Evolutionary conservation across 202 grass and related monocot genomes (phyloP).

Genomic region (Cymbopogon flexuosus): DNA sequence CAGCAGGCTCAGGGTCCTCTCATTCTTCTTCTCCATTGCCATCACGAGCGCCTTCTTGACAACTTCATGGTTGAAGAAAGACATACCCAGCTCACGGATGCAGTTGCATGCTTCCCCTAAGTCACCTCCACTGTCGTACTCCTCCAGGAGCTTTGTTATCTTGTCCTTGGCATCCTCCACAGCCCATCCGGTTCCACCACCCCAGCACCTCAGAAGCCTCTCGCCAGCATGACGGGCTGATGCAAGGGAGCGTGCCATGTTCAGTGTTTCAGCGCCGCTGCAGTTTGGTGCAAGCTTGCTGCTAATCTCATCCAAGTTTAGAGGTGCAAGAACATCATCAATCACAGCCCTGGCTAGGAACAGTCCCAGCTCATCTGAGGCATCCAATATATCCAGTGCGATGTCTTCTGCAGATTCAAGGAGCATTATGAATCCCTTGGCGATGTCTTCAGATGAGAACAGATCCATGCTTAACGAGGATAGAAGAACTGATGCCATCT

Average conservation of each 20-base stretch:
- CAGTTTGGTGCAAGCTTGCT: slow-evolving; percentile 62
- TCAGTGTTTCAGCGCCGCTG: slow-evolving; percentile 71
- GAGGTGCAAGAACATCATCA: slow-evolving; percentile 82
- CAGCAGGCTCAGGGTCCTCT: slow-evolving; percentile 57
- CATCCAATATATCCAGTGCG: slow-evolving; percentile 86
- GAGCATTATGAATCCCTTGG: slow-evolving; percentile 84
- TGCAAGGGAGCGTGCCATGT: slow-evolving; percentile 67
- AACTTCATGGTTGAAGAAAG: slow-evolving; percentile 97
- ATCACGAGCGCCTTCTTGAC: slow-evolving; percentile 89
- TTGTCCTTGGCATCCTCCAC: slow-evolving; percentile 97
- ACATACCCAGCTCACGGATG: slow-evolving; percentile 84
- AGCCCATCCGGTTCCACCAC: slow-evolving; percentile 72
- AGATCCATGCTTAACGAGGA: slow-evolving; percentile 79
- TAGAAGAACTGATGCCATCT: slow-evolving; percentile 88
- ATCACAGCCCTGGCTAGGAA: slow-evolving; percentile 95
- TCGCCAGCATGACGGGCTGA: slow-evolving; percentile 86
- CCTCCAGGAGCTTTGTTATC: slow-evolving; percentile 87
- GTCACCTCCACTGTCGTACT: slow-evolving; percentile 80
- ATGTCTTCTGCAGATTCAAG: slow-evolving; percentile 96
- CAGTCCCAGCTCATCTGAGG: slow-evolving; percentile 75
- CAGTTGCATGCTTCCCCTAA: slow-evolving; percentile 87
- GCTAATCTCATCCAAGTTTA: slow-evolving; percentile 85
- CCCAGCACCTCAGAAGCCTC: slow-evolving; percentile 97
- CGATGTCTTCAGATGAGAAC: slow-evolving; percentile 85
- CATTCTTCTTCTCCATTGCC: slow-evolving; percentile 92